Evolutionary conservation across 805 yeast genomes (phyloP).

Genomic region (Kuraishia capsulata): DNA sequence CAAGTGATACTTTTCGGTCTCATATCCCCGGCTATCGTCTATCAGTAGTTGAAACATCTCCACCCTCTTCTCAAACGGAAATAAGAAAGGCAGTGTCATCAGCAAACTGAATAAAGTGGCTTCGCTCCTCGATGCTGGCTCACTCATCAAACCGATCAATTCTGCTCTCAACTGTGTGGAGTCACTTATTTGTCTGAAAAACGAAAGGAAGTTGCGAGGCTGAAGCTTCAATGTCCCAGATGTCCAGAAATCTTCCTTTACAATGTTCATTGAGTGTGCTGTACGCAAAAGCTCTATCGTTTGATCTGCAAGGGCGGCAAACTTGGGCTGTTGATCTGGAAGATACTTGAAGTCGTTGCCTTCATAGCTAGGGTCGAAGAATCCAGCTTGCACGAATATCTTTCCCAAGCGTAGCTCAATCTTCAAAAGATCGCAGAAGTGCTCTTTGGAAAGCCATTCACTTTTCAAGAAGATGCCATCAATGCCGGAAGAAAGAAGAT

Average conservation of each 20-base stretch:
- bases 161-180: too few species aligned
- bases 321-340: neutral
- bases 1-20: neutral
- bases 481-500: constrained; percentile 56
- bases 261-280: neutral
- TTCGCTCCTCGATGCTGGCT: too few species aligned
- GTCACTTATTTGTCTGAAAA: too few species aligned
- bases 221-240: neutral
- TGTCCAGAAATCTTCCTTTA: neutral
- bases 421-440: constrained; percentile 24
- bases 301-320: neutral
- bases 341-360: neutral
- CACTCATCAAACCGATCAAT: too few species aligned
- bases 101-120: constrained; percentile 51
- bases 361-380: neutral
- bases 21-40: neutral
- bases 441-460: constrained; percentile 28
- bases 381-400: neutral
- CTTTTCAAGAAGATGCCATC: constrained; percentile 44
- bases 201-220: too few species aligned
- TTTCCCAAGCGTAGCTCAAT: neutral
- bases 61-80: constrained; percentile 70
- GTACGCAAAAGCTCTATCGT: neutral
- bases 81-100: constrained; percentile 65
- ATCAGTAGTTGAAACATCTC: constrained; percentile 43